Base-by-base conservation (phyloP, 2,329 filamentous ascomycete species). In the Acrocalymma vagum region DNA sequence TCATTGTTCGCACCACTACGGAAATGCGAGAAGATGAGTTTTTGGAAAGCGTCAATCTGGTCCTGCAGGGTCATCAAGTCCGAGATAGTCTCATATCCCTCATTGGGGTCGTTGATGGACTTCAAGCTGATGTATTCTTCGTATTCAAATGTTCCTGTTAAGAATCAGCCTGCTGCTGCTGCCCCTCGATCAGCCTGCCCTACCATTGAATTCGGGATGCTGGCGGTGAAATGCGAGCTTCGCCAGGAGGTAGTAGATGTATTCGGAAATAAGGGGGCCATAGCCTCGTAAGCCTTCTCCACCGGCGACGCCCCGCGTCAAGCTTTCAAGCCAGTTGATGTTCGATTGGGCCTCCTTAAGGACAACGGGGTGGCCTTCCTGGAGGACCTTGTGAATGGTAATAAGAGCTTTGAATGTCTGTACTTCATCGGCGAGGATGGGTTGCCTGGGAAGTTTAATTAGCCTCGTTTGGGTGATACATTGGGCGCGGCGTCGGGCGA, bases 341-440 rank as follows among this genome's bases (percentile, higher is more conserved):
- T 97, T 90, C 44, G 85, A 81, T 77, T 96, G 89, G 18, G 91
- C 94, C 71, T 99, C 94, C 62, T 86, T 86, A 22, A 99, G 75
- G 2, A 88, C 89, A 40, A 88, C 80, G 1, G 94, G 92, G 64
- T 99, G 94, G 11, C 94, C 94, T 72, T 99, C 94, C 67, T 99
- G 94, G 13, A 99, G 80, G 37, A 99, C 93, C 71, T 97, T 96
- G 77, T 99, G 94, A 53, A 97, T 84, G 15, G 91, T 97, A 64
- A 97, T 96, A 47, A 99, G 82, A 31, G 94, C 92, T 72, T 99
- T 99, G 81, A 97, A 99, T 4, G 94, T 97, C 77, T 99, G 94
- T 25, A 99, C 87, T 76, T 99, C 94, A 69, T 99, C 94, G 72
- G 94, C 93, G 53, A 97, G 83, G 65, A 99, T 91, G n/a, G 94